A percentile compares a stretch with the other conserved stretches of the same genome.
These are phyloP conservation scores for Forsythia suspensa DNA, from an alignment of 257 asterid genomes.

Conservation along the genomic window DNA sequence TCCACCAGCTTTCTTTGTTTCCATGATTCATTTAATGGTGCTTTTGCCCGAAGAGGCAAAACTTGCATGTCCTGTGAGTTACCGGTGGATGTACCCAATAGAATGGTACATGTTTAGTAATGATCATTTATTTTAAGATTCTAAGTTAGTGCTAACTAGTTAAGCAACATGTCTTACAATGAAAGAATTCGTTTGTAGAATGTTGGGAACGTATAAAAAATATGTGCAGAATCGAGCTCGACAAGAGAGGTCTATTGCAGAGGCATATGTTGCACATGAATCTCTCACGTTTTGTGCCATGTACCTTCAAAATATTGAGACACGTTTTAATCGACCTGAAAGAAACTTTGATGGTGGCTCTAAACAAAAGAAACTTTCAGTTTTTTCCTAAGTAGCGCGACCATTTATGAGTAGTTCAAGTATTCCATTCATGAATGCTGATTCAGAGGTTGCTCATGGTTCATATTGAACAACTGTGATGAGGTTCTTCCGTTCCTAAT, in stretches of 20 bases:
- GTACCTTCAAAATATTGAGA: background rate
- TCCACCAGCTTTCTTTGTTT: background rate
- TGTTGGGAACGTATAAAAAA: too few relatives aligned
- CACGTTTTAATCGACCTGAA: background rate
- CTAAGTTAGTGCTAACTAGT: too few relatives aligned
- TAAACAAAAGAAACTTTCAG: background rate
- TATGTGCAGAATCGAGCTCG: too few relatives aligned
- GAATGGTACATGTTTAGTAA: background rate
- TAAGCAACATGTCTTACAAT: too few relatives aligned
- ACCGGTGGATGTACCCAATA: background rate
- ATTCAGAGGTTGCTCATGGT: background rate
- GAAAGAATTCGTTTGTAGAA: too few relatives aligned
- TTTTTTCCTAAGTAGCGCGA: background rate
- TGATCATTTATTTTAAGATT: too few relatives aligned
- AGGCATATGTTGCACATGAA: background rate
- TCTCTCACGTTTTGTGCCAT: background rate
- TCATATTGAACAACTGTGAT: background rate
- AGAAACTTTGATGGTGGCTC: background rate
- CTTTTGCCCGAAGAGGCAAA: background rate
- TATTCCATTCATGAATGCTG: background rate
- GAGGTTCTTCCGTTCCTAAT: background rate
- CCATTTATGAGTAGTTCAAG: background rate
- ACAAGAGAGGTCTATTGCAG: background rate
- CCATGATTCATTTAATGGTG: background rate
- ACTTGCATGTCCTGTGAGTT: background rate